Evolutionary conservation across 495 filamentous ascomycete genomes (phyloP), one percentile per base, ranked within the genome.

Genomic region (Echria macrotheca): DNA sequence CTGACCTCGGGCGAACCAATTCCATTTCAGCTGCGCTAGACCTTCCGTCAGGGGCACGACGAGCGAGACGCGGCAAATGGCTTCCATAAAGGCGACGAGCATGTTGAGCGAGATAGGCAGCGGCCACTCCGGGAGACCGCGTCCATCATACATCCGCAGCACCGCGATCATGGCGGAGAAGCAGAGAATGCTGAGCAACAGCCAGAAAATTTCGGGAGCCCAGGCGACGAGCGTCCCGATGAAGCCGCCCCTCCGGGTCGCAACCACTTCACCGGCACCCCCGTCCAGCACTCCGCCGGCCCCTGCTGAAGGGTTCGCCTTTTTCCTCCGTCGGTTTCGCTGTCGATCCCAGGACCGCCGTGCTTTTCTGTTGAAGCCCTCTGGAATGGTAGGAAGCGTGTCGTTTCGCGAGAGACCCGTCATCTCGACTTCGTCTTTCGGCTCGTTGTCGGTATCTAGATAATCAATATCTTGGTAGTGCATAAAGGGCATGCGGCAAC

Each of bases 21-120:
- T 70, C 72, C 72, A 75, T 51, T 75, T 78, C 6, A 76, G 60
- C 53, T 75, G 73, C 1, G 63, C 61, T 15, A 78, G 38, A 7
- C 59, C 66, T 42, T 71, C 67, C 2, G 57, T 62, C 44, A 76
- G 47, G 8, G 67, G 59, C 14, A 70, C 64, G 1, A 63, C 53
- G 57, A 77, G 40, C 1, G 50, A 51, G 7, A 67, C 61, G 43
- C 71, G 71, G 49, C 69, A 68, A 10, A 73, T 53, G 1, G 72
- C 71, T 8, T 57, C 62, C 14, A 77, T 49, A 4, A 77, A 59
- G 0, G 72, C 73, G 0, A 78, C 40, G 19, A 77, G 45, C 1
- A 73, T 61, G 54, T 76, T 77, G 32, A 76, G 65, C 1, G 70
- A 72, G 28, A 77, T 70, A 12, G 61, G 59, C 40, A 73, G 55